phyloP scores from a whole-genome alignment of 176 grass and related monocot species.

The Paspalum vaginatum region DNA sequence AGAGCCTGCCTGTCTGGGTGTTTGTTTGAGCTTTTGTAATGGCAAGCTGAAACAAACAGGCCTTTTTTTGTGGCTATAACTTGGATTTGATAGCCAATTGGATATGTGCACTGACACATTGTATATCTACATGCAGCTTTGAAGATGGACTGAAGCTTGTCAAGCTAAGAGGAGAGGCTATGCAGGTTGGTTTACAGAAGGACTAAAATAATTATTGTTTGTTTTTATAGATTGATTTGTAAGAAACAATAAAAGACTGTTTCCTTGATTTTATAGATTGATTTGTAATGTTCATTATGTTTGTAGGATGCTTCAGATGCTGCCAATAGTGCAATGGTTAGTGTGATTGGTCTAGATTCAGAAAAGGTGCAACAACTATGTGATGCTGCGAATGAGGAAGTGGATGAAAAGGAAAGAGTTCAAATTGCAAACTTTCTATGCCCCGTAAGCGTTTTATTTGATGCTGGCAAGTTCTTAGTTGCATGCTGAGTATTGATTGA shows the following conservation, averaged over 20 bases:
- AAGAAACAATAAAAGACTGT: background rate
- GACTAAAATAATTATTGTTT: slow-evolving; percentile 6
- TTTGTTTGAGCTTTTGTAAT: no score
- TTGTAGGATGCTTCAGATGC: slow-evolving; percentile 88
- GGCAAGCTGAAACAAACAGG: background rate
- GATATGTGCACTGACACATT: slow-evolving; percentile 26
- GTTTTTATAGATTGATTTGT: background rate
- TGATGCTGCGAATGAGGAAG: slow-evolving; percentile 88
- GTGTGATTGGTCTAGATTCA: slow-evolving; percentile 94
- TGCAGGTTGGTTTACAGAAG: slow-evolving; percentile 68
- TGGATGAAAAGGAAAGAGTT: slow-evolving; percentile 81
- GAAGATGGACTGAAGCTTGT: slow-evolving; percentile 99
- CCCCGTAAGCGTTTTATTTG: slow-evolving; percentile 61
- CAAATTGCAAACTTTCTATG: slow-evolving; percentile 95
- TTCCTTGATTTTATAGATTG: slow-evolving; percentile 10
- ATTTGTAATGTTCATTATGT: slow-evolving; percentile 33
- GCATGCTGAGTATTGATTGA: slow-evolving; percentile 7
- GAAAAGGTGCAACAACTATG: slow-evolving; percentile 95
- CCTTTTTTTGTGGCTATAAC: background rate
- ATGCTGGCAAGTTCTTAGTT: slow-evolving; percentile 18
- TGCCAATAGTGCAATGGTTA: slow-evolving; percentile 88
- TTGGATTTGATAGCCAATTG: background rate
- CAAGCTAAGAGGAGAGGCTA: slow-evolving; percentile 98
- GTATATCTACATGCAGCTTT: slow-evolving; percentile 61
- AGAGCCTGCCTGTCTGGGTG: no score